These are phyloP conservation scores for Artemisia tridentata DNA, from an alignment of 129 eudicot genomes.

Conservation along the genomic window DNA sequence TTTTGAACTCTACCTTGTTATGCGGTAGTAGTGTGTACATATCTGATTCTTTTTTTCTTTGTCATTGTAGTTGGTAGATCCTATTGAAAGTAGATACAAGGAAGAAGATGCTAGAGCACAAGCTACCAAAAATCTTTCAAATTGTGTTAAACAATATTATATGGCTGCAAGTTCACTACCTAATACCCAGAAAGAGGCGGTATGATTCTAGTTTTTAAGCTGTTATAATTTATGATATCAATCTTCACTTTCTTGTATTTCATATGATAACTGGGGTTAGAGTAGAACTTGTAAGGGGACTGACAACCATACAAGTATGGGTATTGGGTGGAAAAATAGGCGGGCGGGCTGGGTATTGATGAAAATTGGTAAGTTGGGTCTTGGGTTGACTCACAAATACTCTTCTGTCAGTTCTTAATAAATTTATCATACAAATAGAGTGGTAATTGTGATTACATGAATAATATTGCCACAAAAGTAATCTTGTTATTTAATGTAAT, in stretches of 20 bases:
- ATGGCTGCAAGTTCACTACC: constrained; percentile 61
- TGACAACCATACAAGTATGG: neutral
- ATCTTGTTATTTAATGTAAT: neutral
- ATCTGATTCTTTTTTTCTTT: constrained; percentile 4
- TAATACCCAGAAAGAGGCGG: constrained; percentile 62
- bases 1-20: neutral
- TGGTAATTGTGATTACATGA: neutral
- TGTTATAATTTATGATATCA: neutral
- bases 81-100: constrained; percentile 75
- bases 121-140: constrained; percentile 51
- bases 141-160: constrained; percentile 47
- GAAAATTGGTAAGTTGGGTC: neutral
- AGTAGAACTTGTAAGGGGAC: constrained; percentile 10
- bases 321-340: constrained; percentile 3
- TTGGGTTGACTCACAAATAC: no score
- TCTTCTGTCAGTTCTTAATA: no score
- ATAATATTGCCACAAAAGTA: neutral
- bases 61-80: constrained; percentile 65
- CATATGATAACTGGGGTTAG: neutral
- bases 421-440: neutral
- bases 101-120: constrained; percentile 81
- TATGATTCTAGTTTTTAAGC: constrained; percentile 37
- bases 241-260: neutral
- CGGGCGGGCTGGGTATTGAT: neutral
- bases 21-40: neutral